phyloP scores from a whole-genome alignment of 179 eudicot species.

The Camellia oleifera region DNA sequence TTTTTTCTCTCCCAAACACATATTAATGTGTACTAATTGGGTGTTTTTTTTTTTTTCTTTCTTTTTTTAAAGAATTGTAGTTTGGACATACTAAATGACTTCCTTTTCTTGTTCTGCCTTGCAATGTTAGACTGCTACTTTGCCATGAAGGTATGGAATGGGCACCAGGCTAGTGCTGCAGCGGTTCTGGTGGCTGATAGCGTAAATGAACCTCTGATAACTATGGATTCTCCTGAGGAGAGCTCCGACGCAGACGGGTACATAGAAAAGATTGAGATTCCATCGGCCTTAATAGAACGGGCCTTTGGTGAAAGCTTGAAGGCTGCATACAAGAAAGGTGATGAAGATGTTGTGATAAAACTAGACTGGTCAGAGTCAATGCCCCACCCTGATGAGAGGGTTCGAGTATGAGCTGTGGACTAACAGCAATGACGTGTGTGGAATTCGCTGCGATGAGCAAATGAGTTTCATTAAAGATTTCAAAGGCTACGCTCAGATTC shows the following conservation, averaged over 20 bases:
- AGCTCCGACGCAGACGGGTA: slow-evolving; percentile 57
- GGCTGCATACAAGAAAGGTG: slow-evolving; percentile 35
- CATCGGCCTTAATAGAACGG: slow-evolving; percentile 53
- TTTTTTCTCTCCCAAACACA: no score
- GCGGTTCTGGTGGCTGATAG: slow-evolving; percentile 70
- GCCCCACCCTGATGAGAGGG: slow-evolving; percentile 76
- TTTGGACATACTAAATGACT: no score
- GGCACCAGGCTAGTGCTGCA: slow-evolving; percentile 84
- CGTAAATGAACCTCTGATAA: slow-evolving; percentile 67
- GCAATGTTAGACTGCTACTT: slow-evolving; percentile 61
- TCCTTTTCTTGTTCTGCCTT: background rate
- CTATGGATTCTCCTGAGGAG: slow-evolving; percentile 85
- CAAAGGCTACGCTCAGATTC: slow-evolving; percentile 75
- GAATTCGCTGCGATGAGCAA: slow-evolving; percentile 72
- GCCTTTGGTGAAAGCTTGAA: slow-evolving; percentile 58
- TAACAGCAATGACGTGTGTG: slow-evolving; percentile 86
- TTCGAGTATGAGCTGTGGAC: slow-evolving; percentile 82
- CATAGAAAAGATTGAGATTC: slow-evolving; percentile 63
- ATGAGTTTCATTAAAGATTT: slow-evolving; percentile 67
- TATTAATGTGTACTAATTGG: no score
- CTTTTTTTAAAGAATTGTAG: no score
- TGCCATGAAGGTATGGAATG: slow-evolving; percentile 84
- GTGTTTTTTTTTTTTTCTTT: no score
- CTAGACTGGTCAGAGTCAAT: slow-evolving; percentile 85
- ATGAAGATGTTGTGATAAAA: slow-evolving; percentile 46